Conservation (phyloP, 768 basidiomycete genomes). For the Kockovaella imperatae region DNA sequence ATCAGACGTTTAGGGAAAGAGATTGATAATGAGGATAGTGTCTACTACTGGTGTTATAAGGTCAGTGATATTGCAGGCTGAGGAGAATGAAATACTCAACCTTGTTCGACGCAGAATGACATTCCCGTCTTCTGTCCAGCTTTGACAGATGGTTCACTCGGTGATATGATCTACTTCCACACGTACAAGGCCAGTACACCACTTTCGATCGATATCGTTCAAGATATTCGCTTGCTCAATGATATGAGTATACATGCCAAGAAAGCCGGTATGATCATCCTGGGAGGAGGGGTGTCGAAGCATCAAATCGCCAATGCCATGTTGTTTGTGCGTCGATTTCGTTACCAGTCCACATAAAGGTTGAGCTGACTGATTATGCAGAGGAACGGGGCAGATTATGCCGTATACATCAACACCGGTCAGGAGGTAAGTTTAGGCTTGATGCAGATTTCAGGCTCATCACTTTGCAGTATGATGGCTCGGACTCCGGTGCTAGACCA, state of each 20-base stretch:
- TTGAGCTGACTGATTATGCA: conserved; percentile 41
- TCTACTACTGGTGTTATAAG: conserved; percentile 99
- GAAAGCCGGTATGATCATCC: conserved; percentile 96
- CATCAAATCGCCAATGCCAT: conserved; percentile 99
- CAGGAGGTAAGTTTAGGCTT: conserved; percentile 55
- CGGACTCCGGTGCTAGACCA: conserved; percentile 90
- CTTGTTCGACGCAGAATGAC: conserved; percentile 64
- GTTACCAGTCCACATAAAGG: background rate
- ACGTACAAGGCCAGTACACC: conserved; percentile 69
- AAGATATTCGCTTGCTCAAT: conserved; percentile 85
- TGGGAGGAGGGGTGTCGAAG: conserved; percentile 97
- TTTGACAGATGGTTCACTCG: conserved; percentile 92
- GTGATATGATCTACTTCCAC: conserved; percentile 99
- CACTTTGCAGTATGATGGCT: conserved; percentile 86
- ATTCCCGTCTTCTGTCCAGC: conserved; percentile 99
- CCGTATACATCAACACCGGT: conserved; percentile 96
- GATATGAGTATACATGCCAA: conserved; percentile 76
- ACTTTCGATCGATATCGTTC: conserved; percentile 83
- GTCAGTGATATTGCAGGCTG: conserved; percentile 49
- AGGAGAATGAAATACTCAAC: background rate
- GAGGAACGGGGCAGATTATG: conserved; percentile 97
- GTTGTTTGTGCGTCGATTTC: conserved; percentile 66
- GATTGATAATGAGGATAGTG: conserved; percentile 91
- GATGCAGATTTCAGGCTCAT: conserved; percentile 5
- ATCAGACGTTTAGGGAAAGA: conserved; percentile 91